Conservation (phyloP, 2,329 filamentous ascomycete species). For the Onygenales sp. region DNA sequence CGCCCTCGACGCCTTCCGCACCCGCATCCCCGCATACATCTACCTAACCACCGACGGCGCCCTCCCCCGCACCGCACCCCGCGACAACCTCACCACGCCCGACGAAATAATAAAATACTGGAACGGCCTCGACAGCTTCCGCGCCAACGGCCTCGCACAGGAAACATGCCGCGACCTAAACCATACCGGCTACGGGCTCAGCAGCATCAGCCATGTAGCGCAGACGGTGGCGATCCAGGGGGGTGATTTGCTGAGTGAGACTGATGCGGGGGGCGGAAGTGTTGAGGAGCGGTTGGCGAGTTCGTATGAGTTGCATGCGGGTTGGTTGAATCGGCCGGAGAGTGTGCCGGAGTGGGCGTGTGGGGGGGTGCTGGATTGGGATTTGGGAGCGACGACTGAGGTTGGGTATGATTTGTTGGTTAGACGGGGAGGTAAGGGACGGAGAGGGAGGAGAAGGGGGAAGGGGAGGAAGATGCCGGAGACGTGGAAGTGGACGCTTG, state of each 20-base stretch:
- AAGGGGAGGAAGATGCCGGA: constrained; percentile 15
- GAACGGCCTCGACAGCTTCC: constrained; percentile 10
- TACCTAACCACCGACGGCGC: constrained; percentile 17
- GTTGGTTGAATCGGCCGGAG: constrained; percentile 9
- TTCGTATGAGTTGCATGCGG: constrained; percentile 16
- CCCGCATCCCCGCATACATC: constrained; percentile 18
- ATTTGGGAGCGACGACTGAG: constrained; percentile 15
- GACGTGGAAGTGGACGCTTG: constrained; percentile 13
- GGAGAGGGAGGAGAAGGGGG: too few species aligned
- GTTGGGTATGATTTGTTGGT: constrained; percentile 19
- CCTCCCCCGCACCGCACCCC: constrained; percentile 10
- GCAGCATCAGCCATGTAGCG: constrained; percentile 19
- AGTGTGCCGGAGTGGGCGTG: constrained; percentile 14
- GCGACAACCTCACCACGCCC: background rate
- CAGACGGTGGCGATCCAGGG: constrained; percentile 21
- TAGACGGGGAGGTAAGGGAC: background rate
- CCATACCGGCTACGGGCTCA: constrained; percentile 19
- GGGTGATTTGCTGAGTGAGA: constrained; percentile 14
- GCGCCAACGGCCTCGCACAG: constrained; percentile 14
- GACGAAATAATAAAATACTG: constrained; percentile 7
- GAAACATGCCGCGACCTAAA: constrained; percentile 22
- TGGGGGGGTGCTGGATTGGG: constrained; percentile 8
- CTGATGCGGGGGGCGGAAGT: constrained; percentile 8
- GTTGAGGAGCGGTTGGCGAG: constrained; percentile 10
- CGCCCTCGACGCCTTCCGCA: constrained; percentile 16